Conservation (phyloP, 2,329 filamentous ascomycete species). For the Stagonosporopsis tanaceti region DNA sequence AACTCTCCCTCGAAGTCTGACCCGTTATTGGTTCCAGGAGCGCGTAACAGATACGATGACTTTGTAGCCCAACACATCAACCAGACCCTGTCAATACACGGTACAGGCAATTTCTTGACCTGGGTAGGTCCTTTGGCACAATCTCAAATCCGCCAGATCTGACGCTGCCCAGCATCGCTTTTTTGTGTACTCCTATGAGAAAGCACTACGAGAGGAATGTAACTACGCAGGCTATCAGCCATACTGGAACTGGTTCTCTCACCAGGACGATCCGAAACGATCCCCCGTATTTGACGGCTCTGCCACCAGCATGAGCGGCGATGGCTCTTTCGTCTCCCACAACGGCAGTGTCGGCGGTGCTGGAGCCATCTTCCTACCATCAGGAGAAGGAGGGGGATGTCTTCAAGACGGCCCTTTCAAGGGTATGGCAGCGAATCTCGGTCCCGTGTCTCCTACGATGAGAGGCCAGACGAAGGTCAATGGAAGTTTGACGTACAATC, state of each 20-base stretch:
- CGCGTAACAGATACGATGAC: conserved; percentile 37
- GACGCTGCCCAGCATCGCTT: conserved; percentile 40
- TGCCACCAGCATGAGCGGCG: conserved; percentile 47
- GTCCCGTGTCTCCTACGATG: conserved; percentile 26
- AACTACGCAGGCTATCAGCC: conserved; percentile 48
- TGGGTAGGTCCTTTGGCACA: conserved; percentile 29
- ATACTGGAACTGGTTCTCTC: conserved; percentile 59
- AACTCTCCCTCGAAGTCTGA: conserved; percentile 24
- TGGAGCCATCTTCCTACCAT: conserved; percentile 18
- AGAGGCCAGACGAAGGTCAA: conserved; percentile 22
- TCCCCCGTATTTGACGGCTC: conserved; percentile 38
- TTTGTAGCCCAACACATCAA: conserved; percentile 37
- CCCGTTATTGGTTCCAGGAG: conserved; percentile 25
- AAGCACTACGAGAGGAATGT: conserved; percentile 50
- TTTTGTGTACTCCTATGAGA: conserved; percentile 48
- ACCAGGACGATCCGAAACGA: conserved; percentile 36
- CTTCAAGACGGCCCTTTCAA: conserved; percentile 34
- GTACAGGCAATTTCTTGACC: conserved; percentile 30
- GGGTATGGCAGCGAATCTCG: conserved; percentile 33
- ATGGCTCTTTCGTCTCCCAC: conserved; percentile 28
- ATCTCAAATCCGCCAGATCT: not conserved
- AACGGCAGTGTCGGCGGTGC: conserved; percentile 29
- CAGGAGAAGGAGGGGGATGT: conserved; percentile 34
- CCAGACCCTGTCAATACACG: conserved; percentile 28
- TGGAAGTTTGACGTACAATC: conserved; percentile 30